phyloP scores from a whole-genome alignment of 2,329 filamentous ascomycete species.

The Sporothrix euskadiensis region DNA sequence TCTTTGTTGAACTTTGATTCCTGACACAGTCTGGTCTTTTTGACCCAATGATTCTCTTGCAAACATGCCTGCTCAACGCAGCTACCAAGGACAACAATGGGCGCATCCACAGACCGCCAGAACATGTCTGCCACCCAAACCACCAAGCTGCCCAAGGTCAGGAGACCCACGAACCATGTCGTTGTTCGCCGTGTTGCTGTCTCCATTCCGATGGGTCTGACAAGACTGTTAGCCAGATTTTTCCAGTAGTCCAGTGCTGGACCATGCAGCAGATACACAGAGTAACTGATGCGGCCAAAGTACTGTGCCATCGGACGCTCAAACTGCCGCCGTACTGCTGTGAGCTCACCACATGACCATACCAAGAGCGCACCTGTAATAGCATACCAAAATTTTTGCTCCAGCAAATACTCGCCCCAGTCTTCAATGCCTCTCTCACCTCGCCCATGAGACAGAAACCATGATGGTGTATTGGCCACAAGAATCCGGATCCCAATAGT shows the following conservation, averaged over 20 bases:
- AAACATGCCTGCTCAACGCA: constrained; percentile 37
- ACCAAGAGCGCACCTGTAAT: constrained; percentile 41
- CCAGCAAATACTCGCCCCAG: constrained; percentile 30
- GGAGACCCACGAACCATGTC: constrained; percentile 44
- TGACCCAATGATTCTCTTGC: neutral
- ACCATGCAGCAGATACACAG: constrained; percentile 61
- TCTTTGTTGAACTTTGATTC: neutral
- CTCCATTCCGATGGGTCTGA: constrained; percentile 35
- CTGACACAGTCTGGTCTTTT: neutral
- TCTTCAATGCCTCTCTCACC: neutral
- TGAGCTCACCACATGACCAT: constrained; percentile 44
- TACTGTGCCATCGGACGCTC: constrained; percentile 54
- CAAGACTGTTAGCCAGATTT: neutral
- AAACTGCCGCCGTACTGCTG: constrained; percentile 44
- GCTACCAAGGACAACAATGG: constrained; percentile 38
- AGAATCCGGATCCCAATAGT: constrained; percentile 42
- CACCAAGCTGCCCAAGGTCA: constrained; percentile 41
- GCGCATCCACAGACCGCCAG: constrained; percentile 58
- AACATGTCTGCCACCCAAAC: constrained; percentile 61
- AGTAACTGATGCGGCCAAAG: constrained; percentile 57
- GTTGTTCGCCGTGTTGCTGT: constrained; percentile 38
- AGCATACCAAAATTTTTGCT: constrained; percentile 45
- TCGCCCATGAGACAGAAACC: constrained; percentile 35
- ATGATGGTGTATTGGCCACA: constrained; percentile 39
- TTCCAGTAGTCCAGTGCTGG: constrained; percentile 45